Base-by-base conservation (phyloP, 768 basidiomycete genomes). In the Pisolithus orientalis region DNA sequence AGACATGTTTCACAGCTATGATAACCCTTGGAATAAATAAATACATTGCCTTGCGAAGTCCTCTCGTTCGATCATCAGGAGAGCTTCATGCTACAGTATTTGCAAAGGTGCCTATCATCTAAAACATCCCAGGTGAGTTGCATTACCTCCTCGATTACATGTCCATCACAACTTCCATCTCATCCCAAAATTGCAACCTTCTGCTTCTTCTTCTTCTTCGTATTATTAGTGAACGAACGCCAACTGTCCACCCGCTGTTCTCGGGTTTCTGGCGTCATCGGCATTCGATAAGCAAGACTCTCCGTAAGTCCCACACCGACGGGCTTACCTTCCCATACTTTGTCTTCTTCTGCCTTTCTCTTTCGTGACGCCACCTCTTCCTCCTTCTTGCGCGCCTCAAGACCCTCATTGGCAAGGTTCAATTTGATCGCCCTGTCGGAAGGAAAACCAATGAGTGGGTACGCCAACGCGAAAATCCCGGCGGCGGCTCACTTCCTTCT, bases 371-470 rank as follows among this genome's bases (percentile, higher is more conserved):
- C 70, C 10, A 87, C 76, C 59, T 94, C 94, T 52, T 92, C 90
- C 49, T 96, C 93, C 65, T 91, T 93, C 76, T 87, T 90, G 61
- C 85, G 79, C n/a, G 94, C 94, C 64, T 95, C 93, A 5, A 94
- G 72, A 3, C 92, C 92, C 67, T 94, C 91, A 59, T 94, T 94
- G 7, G 91, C 91, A 51, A 94, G 68, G 64, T 91, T 91, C 83
- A 92, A 83, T 75, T 93, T 93, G 61, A 92, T 71, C 1, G 91
- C 89, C 63, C 90, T 92, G 57, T 4, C 34, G 24, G n/a, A n/a
- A 21, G 27, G 31, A 7, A 38, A 29, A 54, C 58, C 38, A 51
- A 34, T 34, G 34, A 34, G 11, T 34, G 3, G 13, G 34, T 34
- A 34, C 34, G 34, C 34, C 14, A 34, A 34, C 34, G 13, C 34